A percentile compares a stretch with the other conserved stretches of the same genome.
Evolutionary conservation across 257 asterid genomes (phyloP).

Genomic region (Solanum medicagineum): DNA sequence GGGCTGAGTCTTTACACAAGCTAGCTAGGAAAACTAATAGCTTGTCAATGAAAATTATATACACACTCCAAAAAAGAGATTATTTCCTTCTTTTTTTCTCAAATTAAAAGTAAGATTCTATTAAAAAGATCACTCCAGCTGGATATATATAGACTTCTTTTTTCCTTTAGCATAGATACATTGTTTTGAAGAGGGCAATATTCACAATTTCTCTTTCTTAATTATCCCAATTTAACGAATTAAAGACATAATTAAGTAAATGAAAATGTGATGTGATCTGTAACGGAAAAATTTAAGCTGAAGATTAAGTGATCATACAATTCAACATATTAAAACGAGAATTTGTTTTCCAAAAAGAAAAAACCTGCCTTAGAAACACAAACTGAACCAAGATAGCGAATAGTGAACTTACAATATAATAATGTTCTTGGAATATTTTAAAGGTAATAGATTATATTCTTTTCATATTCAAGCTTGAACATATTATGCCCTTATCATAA

Average conservation of each 20-base stretch:
- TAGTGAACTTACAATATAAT: background rate
- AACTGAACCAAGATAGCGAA: background rate
- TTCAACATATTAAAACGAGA: background rate
- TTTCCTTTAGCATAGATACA: background rate
- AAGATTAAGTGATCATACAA: background rate
- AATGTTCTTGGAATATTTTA: background rate
- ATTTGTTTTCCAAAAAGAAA: background rate
- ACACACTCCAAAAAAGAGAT: too few species aligned
- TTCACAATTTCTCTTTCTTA: background rate
- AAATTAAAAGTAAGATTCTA: background rate
- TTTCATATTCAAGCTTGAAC: too few species aligned
- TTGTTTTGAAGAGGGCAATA: background rate
- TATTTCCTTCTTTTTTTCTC: background rate
- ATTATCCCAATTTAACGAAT: background rate
- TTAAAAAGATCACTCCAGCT: background rate
- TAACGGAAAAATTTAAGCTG: background rate
- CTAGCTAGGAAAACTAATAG: background rate
- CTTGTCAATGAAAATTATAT: background rate
- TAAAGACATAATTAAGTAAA: background rate
- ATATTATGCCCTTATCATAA: background rate
- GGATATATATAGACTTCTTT: background rate
- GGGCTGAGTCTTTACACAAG: too few species aligned
- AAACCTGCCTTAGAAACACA: background rate
- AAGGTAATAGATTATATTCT: background rate
- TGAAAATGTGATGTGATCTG: background rate